Conservation (phyloP, 176 grass and related monocot species). For the Echinochloa phyllopogon region DNA sequence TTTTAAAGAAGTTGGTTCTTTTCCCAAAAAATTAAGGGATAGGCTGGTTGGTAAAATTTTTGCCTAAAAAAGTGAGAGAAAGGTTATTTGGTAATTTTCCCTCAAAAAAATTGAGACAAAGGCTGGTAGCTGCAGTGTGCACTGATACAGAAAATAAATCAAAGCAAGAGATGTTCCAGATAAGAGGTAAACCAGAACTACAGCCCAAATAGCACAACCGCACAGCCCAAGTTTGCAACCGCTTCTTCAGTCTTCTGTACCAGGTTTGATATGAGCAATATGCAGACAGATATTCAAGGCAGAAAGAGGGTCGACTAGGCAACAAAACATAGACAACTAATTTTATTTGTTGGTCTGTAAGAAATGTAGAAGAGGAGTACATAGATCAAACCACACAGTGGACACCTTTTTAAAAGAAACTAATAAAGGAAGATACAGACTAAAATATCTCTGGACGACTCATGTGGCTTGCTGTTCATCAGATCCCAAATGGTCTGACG, state of each 20-base stretch:
- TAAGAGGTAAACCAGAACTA: not conserved
- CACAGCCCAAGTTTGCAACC: not conserved
- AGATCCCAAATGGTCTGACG: conserved; percentile 25
- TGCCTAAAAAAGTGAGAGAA: not conserved
- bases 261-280: not conserved
- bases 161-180: not conserved
- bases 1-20: not conserved
- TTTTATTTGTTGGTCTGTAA: not conserved
- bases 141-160: not conserved
- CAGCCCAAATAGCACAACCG: not conserved
- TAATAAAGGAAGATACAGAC: conserved; percentile 18
- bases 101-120: not conserved
- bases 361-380: conserved; percentile 37
- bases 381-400: conserved; percentile 26
- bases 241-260: not conserved
- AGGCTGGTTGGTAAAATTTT: no score
- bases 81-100: not conserved
- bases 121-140: not conserved
- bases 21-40: not conserved
- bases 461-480: conserved; percentile 25
- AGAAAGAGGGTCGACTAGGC: not conserved
- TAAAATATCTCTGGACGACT: conserved; percentile 1
- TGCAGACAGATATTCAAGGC: not conserved
- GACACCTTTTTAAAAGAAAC: not conserved
- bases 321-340: not conserved